Base-by-base conservation (phyloP, 1,284 basidiomycete species). In the Pterula multifida region DNA sequence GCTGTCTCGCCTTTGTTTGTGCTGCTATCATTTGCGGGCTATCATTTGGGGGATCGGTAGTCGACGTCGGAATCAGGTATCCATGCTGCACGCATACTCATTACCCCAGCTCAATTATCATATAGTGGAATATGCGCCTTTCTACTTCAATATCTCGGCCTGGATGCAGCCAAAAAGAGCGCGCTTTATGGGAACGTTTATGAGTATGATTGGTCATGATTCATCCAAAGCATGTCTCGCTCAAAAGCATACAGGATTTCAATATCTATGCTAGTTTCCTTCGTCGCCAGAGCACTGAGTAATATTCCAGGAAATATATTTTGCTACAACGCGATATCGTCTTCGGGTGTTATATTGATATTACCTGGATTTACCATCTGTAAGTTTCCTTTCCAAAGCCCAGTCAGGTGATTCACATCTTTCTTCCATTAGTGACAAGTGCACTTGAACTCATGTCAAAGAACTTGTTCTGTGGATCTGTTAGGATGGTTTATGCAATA, bases 141-240 rank as follows among this genome's bases (percentile, higher is more conserved):
- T 49, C 60, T 80, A 45, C 66, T 92, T 47, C 81, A 86, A 56
- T 89, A 83, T 61, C 70, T 91, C 44, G 86, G 88, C 25, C 67
- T 90, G 47, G 81, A 78, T 57, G 78, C 83, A 3, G 87, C 88
- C 3, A 75, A 79, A 52, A 88, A 85, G 63, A 89, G 83, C 57
- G 72, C 85, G 1, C 81, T 89, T 66, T 92, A 90, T 63, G 86
- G 86, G 3, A 91, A 90, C 58, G 85, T 93, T 51, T 92, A 90
- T 58, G 90, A 92, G 88, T 90, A 60, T 64, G 85, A 72, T 3
- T n/a, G 61, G 90, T 92, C 59, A 83, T 85, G 0, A 11, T 9
- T 45, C 22, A 17, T 11, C 15, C 22, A 17, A 12, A 9, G 22
- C 19, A 12, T 11, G 9, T 11, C 11, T 21, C 22, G 22, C 42